Evolutionary conservation across 352 stramenopile species (phyloP).

Genomic region (Phytophthora palmivora): DNA sequence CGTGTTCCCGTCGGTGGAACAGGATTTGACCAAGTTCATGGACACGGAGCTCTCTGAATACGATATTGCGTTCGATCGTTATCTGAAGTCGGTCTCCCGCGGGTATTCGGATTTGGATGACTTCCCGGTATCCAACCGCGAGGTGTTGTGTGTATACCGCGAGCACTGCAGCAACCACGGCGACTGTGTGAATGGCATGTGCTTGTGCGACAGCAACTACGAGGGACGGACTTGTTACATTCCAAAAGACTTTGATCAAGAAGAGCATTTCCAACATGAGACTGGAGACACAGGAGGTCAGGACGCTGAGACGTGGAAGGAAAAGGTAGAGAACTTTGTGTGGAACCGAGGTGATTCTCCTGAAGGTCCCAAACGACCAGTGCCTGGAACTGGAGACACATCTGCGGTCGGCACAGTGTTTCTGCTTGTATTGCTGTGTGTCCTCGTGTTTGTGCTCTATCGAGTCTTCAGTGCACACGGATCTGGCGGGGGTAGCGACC

Average conservation of each 20-base stretch:
- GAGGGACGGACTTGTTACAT: slow-evolving; percentile 87
- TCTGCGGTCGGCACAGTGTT: slow-evolving; percentile 52
- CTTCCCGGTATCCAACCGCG: slow-evolving; percentile 43
- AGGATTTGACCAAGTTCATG: slow-evolving; percentile 64
- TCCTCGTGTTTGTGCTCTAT: slow-evolving; percentile 52
- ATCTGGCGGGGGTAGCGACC: slow-evolving; percentile 10
- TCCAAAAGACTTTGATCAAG: slow-evolving; percentile 58
- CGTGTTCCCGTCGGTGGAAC: slow-evolving; percentile 68
- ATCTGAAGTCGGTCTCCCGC: slow-evolving; percentile 71
- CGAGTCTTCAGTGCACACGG: slow-evolving; percentile 37
- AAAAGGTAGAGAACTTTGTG: slow-evolving; percentile 60
- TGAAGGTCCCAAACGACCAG: slow-evolving; percentile 30
- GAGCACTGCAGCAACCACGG: slow-evolving; percentile 85
- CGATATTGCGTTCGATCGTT: slow-evolving; percentile 75
- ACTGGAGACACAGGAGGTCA: slow-evolving; percentile 35
- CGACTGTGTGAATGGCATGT: slow-evolving; percentile 85
- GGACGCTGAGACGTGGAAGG: slow-evolving; percentile 65
- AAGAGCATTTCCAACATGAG: slow-evolving; percentile 35
- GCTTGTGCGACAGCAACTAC: slow-evolving; percentile 74
- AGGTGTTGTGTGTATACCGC: slow-evolving; percentile 76
- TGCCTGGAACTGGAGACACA: slow-evolving; percentile 31
- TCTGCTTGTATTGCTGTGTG: slow-evolving; percentile 47
- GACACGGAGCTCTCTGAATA: slow-evolving; percentile 64
- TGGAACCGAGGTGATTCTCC: slow-evolving; percentile 51
- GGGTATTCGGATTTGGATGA: slow-evolving; percentile 56